Evolutionary conservation across 768 basidiomycete genomes (phyloP).

Genomic region (Boletus sensibilis): DNA sequence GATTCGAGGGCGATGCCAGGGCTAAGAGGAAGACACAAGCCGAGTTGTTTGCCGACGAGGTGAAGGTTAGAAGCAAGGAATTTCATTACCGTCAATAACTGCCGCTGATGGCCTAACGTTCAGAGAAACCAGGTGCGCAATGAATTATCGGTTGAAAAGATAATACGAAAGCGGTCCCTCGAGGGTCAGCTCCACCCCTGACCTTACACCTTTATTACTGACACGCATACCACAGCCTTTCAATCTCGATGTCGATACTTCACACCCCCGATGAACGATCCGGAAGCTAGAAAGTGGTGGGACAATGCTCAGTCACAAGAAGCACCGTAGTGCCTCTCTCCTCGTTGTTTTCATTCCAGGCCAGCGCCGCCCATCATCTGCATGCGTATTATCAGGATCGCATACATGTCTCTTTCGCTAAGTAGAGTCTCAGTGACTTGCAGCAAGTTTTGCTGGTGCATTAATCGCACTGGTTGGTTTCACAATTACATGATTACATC

Average conservation of each 20-base stretch:
- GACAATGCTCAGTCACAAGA: constrained; percentile 39
- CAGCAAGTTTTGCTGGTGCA: background rate
- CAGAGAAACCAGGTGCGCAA: constrained; percentile 75
- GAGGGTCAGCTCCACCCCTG: constrained; percentile 51
- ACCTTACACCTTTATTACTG: constrained; percentile 18
- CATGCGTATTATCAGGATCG: constrained; percentile 12
- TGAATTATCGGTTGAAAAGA: constrained; percentile 69
- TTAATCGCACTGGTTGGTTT: background rate
- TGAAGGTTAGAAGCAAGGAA: constrained; percentile 52
- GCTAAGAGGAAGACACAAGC: constrained; percentile 53
- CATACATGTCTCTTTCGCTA: constrained; percentile 11
- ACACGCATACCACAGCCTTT: constrained; percentile 54
- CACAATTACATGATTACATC: constrained; percentile 21
- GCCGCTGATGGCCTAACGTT: constrained; percentile 25
- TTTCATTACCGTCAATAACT: constrained; percentile 32
- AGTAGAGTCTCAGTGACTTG: constrained; percentile 3
- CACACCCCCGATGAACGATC: constrained; percentile 58
- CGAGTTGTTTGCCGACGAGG: constrained; percentile 61
- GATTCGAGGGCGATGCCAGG: constrained; percentile 42
- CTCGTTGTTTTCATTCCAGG: constrained; percentile 32
- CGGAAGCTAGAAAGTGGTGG: constrained; percentile 58
- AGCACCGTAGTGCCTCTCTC: constrained; percentile 31
- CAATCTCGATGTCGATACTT: constrained; percentile 79
- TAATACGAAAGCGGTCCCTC: constrained; percentile 65
- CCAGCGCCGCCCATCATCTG: constrained; percentile 12